Evolutionary conservation across 257 asterid species (phyloP).

Genomic region (Gentiana straminea): DNA sequence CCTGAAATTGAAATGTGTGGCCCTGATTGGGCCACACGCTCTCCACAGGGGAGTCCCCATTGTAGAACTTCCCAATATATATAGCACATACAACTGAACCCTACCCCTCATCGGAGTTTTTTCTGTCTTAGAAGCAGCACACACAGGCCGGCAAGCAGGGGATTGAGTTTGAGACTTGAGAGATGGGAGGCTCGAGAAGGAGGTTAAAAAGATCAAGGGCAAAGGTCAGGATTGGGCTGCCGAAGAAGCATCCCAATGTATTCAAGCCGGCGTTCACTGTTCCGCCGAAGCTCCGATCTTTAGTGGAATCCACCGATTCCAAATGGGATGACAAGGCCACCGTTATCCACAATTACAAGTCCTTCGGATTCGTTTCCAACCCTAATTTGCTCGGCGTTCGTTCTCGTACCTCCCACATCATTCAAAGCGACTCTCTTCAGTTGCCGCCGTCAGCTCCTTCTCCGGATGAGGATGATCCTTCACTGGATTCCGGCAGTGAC

Average conservation of each 20-base stretch:
- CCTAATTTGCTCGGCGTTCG: constrained; percentile 86
- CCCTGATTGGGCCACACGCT: no score
- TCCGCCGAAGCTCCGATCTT: constrained; percentile 66
- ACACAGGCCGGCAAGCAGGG: neutral
- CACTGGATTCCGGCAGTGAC: constrained; percentile 70
- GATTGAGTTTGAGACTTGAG: neutral
- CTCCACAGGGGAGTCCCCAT: no score
- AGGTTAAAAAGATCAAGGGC: constrained; percentile 67
- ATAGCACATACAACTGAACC: constrained; percentile 21
- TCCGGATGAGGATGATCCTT: constrained; percentile 8
- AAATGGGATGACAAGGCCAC: constrained; percentile 84
- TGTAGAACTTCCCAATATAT: no score
- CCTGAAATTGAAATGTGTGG: no score
- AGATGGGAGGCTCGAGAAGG: constrained; percentile 91
- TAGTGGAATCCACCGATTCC: constrained; percentile 41
- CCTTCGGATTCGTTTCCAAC: constrained; percentile 85
- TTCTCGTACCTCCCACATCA: constrained; percentile 63
- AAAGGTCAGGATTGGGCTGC: constrained; percentile 70
- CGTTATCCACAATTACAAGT: constrained; percentile 79
- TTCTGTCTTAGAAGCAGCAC: neutral
- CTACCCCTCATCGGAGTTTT: constrained; percentile 10
- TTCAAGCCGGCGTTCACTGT: constrained; percentile 90
- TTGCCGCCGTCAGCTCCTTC: constrained; percentile 33
- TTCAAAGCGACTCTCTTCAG: constrained; percentile 63
- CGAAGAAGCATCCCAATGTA: constrained; percentile 58